Base-by-base conservation (phyloP, 148 eudicot species). In the Chenopodium formosanum region DNA sequence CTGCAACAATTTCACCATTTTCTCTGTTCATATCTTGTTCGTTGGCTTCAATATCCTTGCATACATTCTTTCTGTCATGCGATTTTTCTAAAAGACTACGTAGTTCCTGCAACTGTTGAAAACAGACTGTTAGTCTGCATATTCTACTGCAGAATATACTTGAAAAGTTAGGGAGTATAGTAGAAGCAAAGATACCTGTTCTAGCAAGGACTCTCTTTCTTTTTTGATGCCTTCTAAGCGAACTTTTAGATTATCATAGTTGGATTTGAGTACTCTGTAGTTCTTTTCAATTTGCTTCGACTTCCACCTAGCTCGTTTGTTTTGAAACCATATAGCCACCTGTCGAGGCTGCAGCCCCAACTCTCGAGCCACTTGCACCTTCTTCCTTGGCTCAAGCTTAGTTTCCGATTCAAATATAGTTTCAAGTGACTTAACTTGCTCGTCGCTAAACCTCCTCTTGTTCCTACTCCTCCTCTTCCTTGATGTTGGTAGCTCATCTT, bases 241-340 rank as follows among this genome's bases (percentile, higher is more conserved):
- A 20, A 87, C 73, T 70, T 85, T 86, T 4, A 92, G 87, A 66
- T 76, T 74, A 50, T 90, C 86, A 40, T 91, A 92, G 80, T 79
- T 89, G 27, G 87, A 82, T 31, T 84, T 79, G 23, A 92, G 83
- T 10, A 78, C 22, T 53, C 77, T 75, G 70, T 83, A 89, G 50
- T 91, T 92, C 80, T 76, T 79, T 80, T 92, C 91, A 29, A 92
- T 86, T 53, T 88, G 88, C 89, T 91, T 92, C 0, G 94, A 89
- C 65, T 89, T 92, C 89, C 90, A 91, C 37, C 96, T 80, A 9
- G 96, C 96, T 75, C 96, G 72, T 75, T 89, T 91, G 76, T 92
- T 92, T 83, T 91, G 96, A 73, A 92, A 92, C 96, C 96, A 92
- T 66, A 92, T 92, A 10, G 93, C 93, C 6, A 92, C 95, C 70